Percentiles rank a stretch among this genome's conserved stretches.
Conservation (phyloP, 257 asterid genomes). For the Haberlea rhodopensis region DNA sequence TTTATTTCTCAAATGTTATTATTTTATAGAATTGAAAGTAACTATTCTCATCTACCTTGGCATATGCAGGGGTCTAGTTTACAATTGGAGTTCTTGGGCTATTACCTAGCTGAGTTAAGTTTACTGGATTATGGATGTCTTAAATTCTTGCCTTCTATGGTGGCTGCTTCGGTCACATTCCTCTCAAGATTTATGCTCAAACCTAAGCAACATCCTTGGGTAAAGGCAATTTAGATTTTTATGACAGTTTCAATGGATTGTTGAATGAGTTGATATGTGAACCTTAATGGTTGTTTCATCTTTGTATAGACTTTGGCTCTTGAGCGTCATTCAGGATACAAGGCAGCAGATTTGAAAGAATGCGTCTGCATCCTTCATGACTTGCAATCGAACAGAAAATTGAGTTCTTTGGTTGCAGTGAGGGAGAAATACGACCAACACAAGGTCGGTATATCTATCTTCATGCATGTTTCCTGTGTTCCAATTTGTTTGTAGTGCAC, state of each 20-base stretch:
- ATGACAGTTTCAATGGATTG: not conserved
- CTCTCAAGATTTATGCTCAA: too few species aligned
- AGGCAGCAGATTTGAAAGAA: too few species aligned
- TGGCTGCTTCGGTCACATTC: too few species aligned
- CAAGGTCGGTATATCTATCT: slow-evolving; percentile 31
- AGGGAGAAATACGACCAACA: slow-evolving; percentile 45
- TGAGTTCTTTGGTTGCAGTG: slow-evolving; percentile 32
- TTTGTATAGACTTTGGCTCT: slow-evolving; percentile 38
- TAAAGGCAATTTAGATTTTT: slow-evolving; percentile 21
- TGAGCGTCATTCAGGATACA: slow-evolving; percentile 53
- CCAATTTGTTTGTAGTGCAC: not conserved
- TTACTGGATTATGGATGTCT: slow-evolving; percentile 72
- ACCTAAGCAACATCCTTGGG: slow-evolving; percentile 78
- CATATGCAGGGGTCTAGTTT: slow-evolving; percentile 41
- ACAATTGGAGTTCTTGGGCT: slow-evolving; percentile 72
- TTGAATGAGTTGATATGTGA: not conserved
- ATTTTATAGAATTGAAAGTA: not conserved
- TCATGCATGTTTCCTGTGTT: not conserved
- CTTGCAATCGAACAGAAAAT: slow-evolving; percentile 45
- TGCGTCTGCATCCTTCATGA: too few species aligned
- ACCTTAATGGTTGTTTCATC: slow-evolving; percentile 1
- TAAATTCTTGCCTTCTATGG: slow-evolving; percentile 72
- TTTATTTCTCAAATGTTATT: not conserved
- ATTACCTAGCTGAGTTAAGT: slow-evolving; percentile 75
- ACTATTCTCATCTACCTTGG: slow-evolving; percentile 23